Evolutionary conservation across 2,329 filamentous ascomycete genomes (phyloP).

Genomic region (Fusarium tricinctum): DNA sequence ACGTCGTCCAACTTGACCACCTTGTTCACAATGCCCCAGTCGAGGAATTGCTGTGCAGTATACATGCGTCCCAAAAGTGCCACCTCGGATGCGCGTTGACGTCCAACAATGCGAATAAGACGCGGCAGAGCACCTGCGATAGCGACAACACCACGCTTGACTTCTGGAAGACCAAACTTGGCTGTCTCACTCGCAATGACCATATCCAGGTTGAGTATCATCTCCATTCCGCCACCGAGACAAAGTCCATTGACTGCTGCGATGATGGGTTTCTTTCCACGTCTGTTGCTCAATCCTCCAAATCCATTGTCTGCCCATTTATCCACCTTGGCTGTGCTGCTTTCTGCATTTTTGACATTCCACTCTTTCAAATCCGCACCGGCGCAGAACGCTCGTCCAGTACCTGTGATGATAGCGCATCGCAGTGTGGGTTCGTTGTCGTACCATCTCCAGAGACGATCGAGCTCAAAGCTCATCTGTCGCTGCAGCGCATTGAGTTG

Average conservation of each 20-base stretch:
- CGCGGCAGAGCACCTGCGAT: slow-evolving; percentile 78
- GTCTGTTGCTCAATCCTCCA: slow-evolving; percentile 74
- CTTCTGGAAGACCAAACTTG: slow-evolving; percentile 77
- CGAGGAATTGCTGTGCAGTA: slow-evolving; percentile 69
- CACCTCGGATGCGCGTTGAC: slow-evolving; percentile 79
- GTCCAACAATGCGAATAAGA: slow-evolving; percentile 72
- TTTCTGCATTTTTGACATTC: slow-evolving; percentile 58
- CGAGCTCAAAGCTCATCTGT: slow-evolving; percentile 63
- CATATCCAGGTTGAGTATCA: slow-evolving; percentile 78
- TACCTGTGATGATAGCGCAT: slow-evolving; percentile 73
- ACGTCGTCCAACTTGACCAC: slow-evolving; percentile 62
- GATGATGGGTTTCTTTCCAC: slow-evolving; percentile 79
- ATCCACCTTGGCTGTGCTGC: slow-evolving; percentile 56
- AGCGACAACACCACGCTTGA: slow-evolving; percentile 76
- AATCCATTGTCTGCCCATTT: slow-evolving; percentile 62
- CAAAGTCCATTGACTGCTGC: slow-evolving; percentile 81
- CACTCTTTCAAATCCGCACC: slow-evolving; percentile 78
- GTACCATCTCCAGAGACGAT: slow-evolving; percentile 69
- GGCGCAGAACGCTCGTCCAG: slow-evolving; percentile 75
- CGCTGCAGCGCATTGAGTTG: slow-evolving; percentile 70
- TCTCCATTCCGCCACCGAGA: slow-evolving; percentile 81
- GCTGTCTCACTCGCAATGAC: slow-evolving; percentile 71
- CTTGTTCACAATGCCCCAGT: slow-evolving; percentile 79
- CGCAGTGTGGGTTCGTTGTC: slow-evolving; percentile 72
- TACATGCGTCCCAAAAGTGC: slow-evolving; percentile 74